Conservation (phyloP, 2,329 filamentous ascomycete species). For the Xylariaceae sp. region DNA sequence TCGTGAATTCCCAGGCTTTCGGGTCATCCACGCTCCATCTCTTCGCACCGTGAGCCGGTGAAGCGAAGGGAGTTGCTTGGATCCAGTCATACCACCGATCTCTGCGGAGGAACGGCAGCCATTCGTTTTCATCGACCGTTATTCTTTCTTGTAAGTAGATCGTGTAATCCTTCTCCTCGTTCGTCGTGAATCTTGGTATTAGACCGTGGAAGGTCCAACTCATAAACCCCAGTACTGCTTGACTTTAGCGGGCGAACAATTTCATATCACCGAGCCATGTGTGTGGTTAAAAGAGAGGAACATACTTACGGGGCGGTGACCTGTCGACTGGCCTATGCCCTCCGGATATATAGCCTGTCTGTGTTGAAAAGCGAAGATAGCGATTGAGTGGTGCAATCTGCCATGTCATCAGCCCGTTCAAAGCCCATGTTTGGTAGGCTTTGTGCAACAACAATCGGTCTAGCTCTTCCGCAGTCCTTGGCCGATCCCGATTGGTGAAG, state of each 20-base stretch:
- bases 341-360: neutral
- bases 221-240: neutral
- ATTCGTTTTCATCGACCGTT: conserved; percentile 3
- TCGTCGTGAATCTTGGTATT: neutral
- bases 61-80: neutral
- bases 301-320: too few species aligned
- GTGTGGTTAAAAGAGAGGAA: too few species aligned
- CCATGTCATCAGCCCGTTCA: neutral
- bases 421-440: neutral
- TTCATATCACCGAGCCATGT: too few species aligned
- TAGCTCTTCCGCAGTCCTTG: neutral
- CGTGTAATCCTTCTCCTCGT: neutral
- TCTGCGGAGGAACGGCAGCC: conserved; percentile 5
- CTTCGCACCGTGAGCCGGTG: neutral
- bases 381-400: neutral
- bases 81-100: conserved; percentile 8
- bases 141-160: conserved; percentile 5
- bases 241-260: neutral
- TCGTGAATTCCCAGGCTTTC: neutral
- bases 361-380: neutral
- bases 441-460: conserved; percentile 1
- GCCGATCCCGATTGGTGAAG: neutral
- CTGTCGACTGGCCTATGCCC: conserved; percentile 1
- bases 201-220: neutral
- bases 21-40: conserved; percentile 10